phyloP scores from a whole-genome alignment of 805 yeast species.

The Starmerella ratchasimensis region DNA sequence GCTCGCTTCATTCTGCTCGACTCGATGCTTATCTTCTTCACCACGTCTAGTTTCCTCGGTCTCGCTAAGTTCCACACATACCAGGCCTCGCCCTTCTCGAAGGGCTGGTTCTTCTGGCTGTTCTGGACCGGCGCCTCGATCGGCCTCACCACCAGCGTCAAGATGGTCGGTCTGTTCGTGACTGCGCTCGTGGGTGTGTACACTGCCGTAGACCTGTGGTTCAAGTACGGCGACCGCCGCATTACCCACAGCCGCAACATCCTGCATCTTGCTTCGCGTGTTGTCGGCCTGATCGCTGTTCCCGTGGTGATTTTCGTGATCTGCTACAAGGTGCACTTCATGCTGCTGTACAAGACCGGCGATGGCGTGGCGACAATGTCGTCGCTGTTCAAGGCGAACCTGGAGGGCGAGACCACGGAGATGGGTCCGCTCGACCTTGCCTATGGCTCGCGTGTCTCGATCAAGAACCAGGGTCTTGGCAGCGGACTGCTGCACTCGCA shows the following conservation, averaged over 20 bases:
- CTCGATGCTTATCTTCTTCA: conserved; percentile 72
- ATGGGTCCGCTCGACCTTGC: conserved; percentile 56
- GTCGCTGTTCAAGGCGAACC: conserved; percentile 85
- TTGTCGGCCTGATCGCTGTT: conserved; percentile 52
- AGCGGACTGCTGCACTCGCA: conserved; percentile 77
- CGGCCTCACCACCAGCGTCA: conserved; percentile 87
- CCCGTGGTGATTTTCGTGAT: conserved; percentile 73
- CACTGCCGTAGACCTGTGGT: conserved; percentile 77
- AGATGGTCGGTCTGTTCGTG: conserved; percentile 91
- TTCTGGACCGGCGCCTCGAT: conserved; percentile 68
- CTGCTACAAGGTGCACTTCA: conserved; percentile 89
- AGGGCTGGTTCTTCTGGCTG: conserved; percentile 81
- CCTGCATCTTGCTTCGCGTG: conserved; percentile 64
- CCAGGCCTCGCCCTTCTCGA: conserved; percentile 51
- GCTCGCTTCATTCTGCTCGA: conserved; percentile 84
- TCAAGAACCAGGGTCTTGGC: conserved; percentile 68
- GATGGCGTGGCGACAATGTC: conserved; percentile 95
- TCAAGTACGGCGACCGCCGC: conserved; percentile 51
- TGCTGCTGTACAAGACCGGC: conserved; percentile 70
- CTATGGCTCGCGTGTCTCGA: conserved; percentile 60
- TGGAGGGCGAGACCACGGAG: conserved; percentile 70
- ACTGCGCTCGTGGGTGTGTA: conserved; percentile 79
- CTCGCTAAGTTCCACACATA: conserved; percentile 68
- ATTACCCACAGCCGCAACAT: conserved; percentile 49
- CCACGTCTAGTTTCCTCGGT: conserved; percentile 65